Evolutionary conservation across 1,284 basidiomycete genomes (phyloP).

Genomic region (Tetrapyrgos nigripes): DNA sequence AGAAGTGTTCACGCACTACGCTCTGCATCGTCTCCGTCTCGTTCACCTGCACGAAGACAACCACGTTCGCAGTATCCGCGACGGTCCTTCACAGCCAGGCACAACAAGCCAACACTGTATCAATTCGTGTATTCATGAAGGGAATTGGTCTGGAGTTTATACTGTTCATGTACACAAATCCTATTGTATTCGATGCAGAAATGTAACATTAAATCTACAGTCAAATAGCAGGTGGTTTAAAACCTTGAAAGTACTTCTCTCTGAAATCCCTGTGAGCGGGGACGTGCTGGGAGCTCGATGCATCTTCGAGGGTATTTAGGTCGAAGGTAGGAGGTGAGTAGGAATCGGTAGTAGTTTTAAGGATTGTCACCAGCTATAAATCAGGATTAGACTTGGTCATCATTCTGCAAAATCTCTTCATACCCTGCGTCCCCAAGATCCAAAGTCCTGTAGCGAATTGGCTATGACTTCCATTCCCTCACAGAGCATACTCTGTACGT

Average conservation of each 20-base stretch:
- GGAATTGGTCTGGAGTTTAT: neutral
- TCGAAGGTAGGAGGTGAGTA: slow-evolving; percentile 52
- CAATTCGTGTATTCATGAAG: slow-evolving; percentile 16
- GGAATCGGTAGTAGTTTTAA: slow-evolving; percentile 63
- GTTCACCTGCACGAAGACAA: slow-evolving; percentile 41
- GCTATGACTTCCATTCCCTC: slow-evolving; percentile 90
- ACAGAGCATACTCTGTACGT: slow-evolving; percentile 75
- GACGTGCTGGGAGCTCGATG: slow-evolving; percentile 40
- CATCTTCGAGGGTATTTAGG: slow-evolving; percentile 43
- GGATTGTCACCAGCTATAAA: slow-evolving; percentile 85
- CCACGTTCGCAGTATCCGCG: slow-evolving; percentile 11
- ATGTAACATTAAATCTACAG: no score
- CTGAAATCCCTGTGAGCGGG: slow-evolving; percentile 84
- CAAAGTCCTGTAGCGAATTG: slow-evolving; percentile 95
- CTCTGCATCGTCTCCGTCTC: slow-evolving; percentile 51
- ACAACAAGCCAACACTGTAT: slow-evolving; percentile 11
- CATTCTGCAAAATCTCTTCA: slow-evolving; percentile 35
- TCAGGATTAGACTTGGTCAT: slow-evolving; percentile 8
- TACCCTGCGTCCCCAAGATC: slow-evolving; percentile 93
- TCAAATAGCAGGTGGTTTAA: slow-evolving; percentile 42
- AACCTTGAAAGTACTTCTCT: slow-evolving; percentile 83
- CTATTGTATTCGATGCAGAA: no score
- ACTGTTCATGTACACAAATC: neutral
- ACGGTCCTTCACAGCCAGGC: slow-evolving; percentile 3
- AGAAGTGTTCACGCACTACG: slow-evolving; percentile 23